Evolutionary conservation across 2,329 filamentous ascomycete species (phyloP).

Genomic region (Arthrocladium fulminans): DNA sequence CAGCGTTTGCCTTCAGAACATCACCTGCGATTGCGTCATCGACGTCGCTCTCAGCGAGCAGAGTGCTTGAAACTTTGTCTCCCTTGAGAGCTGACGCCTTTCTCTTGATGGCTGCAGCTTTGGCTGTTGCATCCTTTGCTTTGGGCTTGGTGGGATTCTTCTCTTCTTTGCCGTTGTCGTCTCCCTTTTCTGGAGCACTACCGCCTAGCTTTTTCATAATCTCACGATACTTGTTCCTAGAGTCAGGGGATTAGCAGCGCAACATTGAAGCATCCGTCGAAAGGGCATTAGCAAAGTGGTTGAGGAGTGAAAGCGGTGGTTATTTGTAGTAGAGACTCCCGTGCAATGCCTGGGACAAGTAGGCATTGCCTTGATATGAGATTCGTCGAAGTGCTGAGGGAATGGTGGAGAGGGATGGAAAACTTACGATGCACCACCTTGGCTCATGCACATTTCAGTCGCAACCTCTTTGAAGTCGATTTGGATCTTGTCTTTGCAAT

Average conservation of each 20-base stretch:
- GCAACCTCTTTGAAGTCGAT: conserved; percentile 18
- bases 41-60: conserved; percentile 11
- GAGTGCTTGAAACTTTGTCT: neutral
- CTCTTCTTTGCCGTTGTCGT: neutral
- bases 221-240: conserved; percentile 22
- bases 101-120: conserved; percentile 6
- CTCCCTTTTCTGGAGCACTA: neutral
- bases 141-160: conserved; percentile 2
- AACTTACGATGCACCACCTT: conserved; percentile 21
- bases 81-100: conserved; percentile 9
- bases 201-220: conserved; percentile 17
- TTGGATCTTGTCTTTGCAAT: conserved; percentile 15
- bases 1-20: conserved; percentile 1
- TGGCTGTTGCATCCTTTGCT: neutral
- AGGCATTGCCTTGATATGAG: neutral
- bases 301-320: neutral
- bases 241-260: neutral
- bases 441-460: conserved; percentile 16
- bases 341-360: neutral
- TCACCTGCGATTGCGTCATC: conserved; percentile 13
- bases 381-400: neutral
- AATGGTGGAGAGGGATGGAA: neutral
- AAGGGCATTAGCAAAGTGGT: neutral
- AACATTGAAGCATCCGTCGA: neutral
- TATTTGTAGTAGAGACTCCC: neutral